Percentiles rank a stretch among this genome's conserved stretches.
Evolutionary conservation across 192 early-diverging fungal genomes (phyloP).

Genomic region (Backusella circina): DNA sequence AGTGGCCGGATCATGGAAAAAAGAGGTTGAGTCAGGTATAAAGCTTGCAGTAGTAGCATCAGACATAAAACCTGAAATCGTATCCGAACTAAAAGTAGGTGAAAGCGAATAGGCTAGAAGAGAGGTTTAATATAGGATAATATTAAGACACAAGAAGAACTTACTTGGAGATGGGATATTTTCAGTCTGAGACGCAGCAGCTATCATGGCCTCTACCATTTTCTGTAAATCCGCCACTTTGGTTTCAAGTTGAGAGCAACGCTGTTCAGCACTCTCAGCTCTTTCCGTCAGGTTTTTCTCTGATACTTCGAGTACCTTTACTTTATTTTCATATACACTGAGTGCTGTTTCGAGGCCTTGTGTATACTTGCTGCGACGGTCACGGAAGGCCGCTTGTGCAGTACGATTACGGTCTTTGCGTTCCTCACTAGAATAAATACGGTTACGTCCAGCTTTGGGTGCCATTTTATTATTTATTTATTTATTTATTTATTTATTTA

Average conservation of each 20-base stretch:
- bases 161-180: neutral
- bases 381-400: conserved; percentile 13
- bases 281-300: neutral
- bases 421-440: conserved; percentile 4
- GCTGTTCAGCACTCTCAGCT: neutral
- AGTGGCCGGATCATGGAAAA: neutral
- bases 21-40: neutral
- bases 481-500: too few relatives aligned
- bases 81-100: neutral
- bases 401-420: conserved; percentile 7
- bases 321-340: neutral
- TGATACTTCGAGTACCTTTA: neutral
- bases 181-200: neutral
- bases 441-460: neutral
- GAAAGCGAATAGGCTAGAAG: neutral
- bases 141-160: too few relatives aligned
- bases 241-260: neutral
- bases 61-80: neutral
- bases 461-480: neutral
- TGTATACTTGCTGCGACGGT: conserved; percentile 1
- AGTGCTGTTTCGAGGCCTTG: neutral
- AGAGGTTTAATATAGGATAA: too few relatives aligned
- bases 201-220: neutral
- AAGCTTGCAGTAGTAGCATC: neutral
- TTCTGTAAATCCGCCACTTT: conserved; percentile 1